Conservation (phyloP, 176 grass and related monocot genomes). For the Triticum turgidum region DNA sequence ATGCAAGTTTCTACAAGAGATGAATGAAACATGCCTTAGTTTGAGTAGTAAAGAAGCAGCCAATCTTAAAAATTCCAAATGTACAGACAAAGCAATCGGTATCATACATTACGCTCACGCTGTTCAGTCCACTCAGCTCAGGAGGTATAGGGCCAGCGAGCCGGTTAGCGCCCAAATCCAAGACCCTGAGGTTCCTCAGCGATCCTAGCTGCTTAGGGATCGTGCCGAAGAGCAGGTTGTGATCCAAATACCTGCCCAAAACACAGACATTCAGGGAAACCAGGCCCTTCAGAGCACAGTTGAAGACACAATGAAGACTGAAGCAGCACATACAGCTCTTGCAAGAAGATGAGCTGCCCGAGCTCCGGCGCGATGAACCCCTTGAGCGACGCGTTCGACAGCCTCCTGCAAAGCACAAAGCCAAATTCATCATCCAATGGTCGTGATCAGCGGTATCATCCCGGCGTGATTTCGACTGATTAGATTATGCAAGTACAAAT, state of each 20-base stretch:
- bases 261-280: conserved; percentile 21
- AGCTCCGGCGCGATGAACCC: conserved; percentile 80
- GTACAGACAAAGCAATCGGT: neutral
- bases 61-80: neutral
- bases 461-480: neutral
- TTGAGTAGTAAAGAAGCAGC: conserved; percentile 1
- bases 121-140: conserved; percentile 55
- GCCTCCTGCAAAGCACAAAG: conserved; percentile 50
- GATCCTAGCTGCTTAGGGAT: conserved; percentile 70
- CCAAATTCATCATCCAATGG: neutral
- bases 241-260: conserved; percentile 76
- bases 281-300: neutral
- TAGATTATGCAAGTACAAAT: neutral
- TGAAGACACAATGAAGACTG: neutral
- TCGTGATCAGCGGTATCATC: neutral
- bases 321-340: conserved; percentile 67
- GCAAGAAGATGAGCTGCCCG: conserved; percentile 60
- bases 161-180: conserved; percentile 83
- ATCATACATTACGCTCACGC: conserved; percentile 72
- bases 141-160: conserved; percentile 77
- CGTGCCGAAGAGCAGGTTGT: conserved; percentile 76
- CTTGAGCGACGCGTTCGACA: conserved; percentile 76
- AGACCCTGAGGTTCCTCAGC: conserved; percentile 63
- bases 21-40: neutral
- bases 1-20: conserved; percentile 68